A percentile compares a stretch with the other conserved stretches of the same genome.
Conservation (phyloP, 2,329 filamentous ascomycete species). For the Aspergillus texensis region DNA sequence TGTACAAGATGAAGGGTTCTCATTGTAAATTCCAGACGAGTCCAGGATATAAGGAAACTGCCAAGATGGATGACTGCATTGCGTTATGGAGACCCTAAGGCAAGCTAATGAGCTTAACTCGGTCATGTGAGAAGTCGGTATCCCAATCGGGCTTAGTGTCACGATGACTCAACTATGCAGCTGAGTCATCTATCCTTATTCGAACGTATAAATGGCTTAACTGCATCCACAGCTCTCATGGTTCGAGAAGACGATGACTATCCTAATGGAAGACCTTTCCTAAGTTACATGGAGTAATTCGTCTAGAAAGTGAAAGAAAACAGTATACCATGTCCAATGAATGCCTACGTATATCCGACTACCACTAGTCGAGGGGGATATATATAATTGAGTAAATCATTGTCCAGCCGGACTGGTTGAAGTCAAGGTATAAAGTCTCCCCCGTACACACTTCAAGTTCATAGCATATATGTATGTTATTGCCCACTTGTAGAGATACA, state of each 20-base stretch:
- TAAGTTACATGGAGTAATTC: too few species aligned
- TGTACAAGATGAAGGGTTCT: not conserved
- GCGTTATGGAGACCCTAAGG: not conserved
- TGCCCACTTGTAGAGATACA: accelerated
- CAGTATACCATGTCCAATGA: too few species aligned
- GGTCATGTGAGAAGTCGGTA: not conserved
- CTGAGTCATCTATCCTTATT: not conserved
- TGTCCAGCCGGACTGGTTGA: accelerated
- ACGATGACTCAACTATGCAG: too few species aligned
- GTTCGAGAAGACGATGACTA: not conserved
- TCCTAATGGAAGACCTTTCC: too few species aligned
- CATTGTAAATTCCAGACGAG: not conserved
- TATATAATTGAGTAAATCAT: too few species aligned
- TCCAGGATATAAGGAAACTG: not conserved
- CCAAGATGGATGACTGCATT: not conserved
- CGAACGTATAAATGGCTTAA: too few species aligned
- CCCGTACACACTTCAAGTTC: too few species aligned
- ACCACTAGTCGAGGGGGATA: too few species aligned
- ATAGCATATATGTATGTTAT: too few species aligned
- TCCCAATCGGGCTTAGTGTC: not conserved
- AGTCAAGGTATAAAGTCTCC: too few species aligned
- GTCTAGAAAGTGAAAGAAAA: too few species aligned
- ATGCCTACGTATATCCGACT: accelerated
- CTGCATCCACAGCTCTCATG: too few species aligned
- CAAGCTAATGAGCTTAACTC: not conserved